Base-by-base conservation (phyloP, 164 flowering plant genomes). In the Macadamia tetraphylla region DNA sequence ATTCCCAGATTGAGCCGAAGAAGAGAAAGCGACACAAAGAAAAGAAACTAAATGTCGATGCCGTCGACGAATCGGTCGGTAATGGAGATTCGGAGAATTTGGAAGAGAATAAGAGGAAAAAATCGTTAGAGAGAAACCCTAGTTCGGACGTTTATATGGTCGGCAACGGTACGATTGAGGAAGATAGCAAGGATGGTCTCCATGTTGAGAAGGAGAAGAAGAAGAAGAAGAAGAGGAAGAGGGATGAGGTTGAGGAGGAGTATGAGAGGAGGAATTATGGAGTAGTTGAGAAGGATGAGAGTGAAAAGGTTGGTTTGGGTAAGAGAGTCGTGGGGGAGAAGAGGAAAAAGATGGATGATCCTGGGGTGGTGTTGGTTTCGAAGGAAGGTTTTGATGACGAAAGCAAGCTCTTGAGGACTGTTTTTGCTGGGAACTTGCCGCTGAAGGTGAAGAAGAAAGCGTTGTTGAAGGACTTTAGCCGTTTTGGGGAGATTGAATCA, bases 381-480 rank as follows among this genome's bases (percentile, higher is more conserved):
- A 81, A 83, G 75, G 97, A 92, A 58, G 91, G 91, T 53, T 92
- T 84, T 77, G 99, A 95, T 74, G 98, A 92, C 65, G 98, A 95
- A 73, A 70, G 58, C 60, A 95, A 92, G 87, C 86, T 95, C 40
- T 72, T 84, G 76, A 90, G 97, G 79, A 95, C 99, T 46, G 82
- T 95, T 30, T 95, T 95, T 77, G 91, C 89, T 57, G 98, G 99
- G 76, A 95, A 95, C 70, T 85, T 95, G 85, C 94, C 96, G 0
- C 64, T 92, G 76, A 90, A 88, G 75, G 68, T 86, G 48, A 95
- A 95, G 85, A 92, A 91, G 85, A 95, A 90, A 78, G 82, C 71
- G 23, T 53, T 95, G 64, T 11, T 84, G 64, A 90, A 86, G 77
- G 98, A 92, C 71, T 95, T 92, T 75, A 74, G 80, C 40, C 68